Percentiles rank a stretch among this genome's conserved stretches.
phyloP scores from a whole-genome alignment of 768 basidiomycete species.

The Vararia minispora region DNA sequence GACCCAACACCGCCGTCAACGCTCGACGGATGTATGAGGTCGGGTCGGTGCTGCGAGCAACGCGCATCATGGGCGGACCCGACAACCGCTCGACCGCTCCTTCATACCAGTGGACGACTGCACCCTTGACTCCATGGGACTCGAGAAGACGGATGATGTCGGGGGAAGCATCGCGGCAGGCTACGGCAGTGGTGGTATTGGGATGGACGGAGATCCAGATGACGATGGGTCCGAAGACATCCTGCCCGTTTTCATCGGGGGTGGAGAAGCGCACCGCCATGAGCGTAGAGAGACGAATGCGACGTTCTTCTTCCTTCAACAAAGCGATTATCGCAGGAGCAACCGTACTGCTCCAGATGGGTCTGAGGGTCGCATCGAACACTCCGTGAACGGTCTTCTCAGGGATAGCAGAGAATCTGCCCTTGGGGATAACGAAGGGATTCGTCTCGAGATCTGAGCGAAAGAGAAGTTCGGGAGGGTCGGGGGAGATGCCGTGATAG shows the following conservation, averaged over 20 bases:
- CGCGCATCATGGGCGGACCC: constrained; percentile 12
- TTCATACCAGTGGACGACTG: constrained; percentile 14
- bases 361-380: too few species aligned
- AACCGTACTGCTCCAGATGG: too few species aligned
- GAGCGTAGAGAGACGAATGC: too few species aligned
- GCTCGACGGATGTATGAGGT: constrained; percentile 5
- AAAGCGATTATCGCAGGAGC: too few species aligned
- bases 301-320: too few species aligned
- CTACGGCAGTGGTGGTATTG: constrained; percentile 11
- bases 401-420: too few species aligned
- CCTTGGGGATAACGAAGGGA: constrained; percentile 11
- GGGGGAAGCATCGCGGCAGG: constrained; percentile 13
- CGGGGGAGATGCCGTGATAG: constrained; percentile 15
- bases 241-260: constrained; percentile 7
- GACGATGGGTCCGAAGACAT: constrained; percentile 15
- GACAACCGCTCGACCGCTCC: constrained; percentile 5
- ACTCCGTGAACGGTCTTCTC: too few species aligned
- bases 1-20: background rate
- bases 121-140: constrained; percentile 8
- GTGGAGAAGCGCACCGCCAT: too few species aligned
- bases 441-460: constrained; percentile 12
- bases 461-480: constrained; percentile 15
- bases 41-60: constrained; percentile 10
- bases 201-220: constrained; percentile 16
- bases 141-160: constrained; percentile 13